phyloP scores from a whole-genome alignment of 2,329 filamentous ascomycete species.

The Xylaria sp. region DNA sequence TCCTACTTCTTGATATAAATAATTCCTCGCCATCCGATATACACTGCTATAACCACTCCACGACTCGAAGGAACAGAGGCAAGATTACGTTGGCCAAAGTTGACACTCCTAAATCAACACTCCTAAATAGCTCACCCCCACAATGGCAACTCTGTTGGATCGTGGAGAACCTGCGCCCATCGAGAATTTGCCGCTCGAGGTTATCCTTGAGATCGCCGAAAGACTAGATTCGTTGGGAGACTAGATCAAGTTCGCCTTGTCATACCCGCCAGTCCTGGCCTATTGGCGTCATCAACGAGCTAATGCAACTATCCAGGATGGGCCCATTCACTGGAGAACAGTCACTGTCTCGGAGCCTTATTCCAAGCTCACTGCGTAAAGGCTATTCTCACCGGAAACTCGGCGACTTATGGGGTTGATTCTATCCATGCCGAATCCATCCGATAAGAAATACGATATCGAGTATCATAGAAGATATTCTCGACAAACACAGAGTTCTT shows the following conservation, averaged over 20 bases:
- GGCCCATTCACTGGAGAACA: background rate
- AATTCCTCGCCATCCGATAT: background rate
- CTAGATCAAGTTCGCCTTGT: background rate
- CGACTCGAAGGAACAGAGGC: background rate
- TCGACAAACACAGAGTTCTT: background rate
- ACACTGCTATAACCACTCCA: background rate
- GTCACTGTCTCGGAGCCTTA: background rate
- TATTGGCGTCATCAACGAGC: constrained; percentile 7
- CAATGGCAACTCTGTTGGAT: background rate
- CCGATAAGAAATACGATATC: constrained; percentile 2
- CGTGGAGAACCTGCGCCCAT: background rate
- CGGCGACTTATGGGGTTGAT: constrained; percentile 3
- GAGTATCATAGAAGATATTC: background rate
- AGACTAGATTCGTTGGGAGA: background rate
- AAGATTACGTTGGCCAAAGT: background rate
- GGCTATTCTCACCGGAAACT: constrained; percentile 8
- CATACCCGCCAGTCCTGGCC: background rate
- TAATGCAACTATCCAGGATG: background rate
- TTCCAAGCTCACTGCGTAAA: background rate
- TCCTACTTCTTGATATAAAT: too few relatives aligned
- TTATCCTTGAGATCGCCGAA: constrained; percentile 1
- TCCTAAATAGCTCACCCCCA: background rate
- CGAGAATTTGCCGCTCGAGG: background rate
- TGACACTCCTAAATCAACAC: background rate
- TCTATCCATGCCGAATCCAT: constrained; percentile 20